Evolutionary conservation across 2,329 filamentous ascomycete species (phyloP).

Genomic region (Paecilomyces fulvus): DNA sequence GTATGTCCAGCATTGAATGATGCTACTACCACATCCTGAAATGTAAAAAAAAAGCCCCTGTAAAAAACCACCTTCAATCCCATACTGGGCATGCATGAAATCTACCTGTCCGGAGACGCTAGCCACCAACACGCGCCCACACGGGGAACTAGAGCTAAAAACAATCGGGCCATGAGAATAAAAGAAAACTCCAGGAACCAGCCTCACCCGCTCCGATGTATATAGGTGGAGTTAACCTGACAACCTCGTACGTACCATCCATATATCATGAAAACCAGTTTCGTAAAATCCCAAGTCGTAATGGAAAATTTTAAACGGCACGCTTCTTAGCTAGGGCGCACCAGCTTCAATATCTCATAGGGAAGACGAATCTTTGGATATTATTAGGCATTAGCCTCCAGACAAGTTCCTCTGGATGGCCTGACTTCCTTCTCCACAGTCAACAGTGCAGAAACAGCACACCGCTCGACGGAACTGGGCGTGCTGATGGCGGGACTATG

Average conservation of each 20-base stretch:
- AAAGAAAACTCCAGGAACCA: neutral
- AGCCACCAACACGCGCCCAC: neutral
- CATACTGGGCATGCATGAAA: neutral
- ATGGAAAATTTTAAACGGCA: neutral
- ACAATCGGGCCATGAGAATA: neutral
- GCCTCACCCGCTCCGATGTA: neutral
- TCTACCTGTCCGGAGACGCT: neutral
- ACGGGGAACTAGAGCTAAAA: neutral
- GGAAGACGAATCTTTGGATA: neutral
- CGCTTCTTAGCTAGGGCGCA: neutral
- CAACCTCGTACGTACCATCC: neutral
- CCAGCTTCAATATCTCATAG: neutral
- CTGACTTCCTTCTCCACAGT: slow-evolving; percentile 13
- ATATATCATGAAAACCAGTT: neutral
- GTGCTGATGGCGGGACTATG: slow-evolving; percentile 2
- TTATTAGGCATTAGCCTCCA: neutral
- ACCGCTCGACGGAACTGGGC: slow-evolving; percentile 11
- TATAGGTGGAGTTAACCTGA: neutral
- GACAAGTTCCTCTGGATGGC: slow-evolving; percentile 2
- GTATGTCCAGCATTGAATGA: neutral
- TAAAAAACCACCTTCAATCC: neutral
- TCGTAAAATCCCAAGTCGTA: neutral
- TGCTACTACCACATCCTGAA: neutral
- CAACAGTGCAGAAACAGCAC: slow-evolving; percentile 16
- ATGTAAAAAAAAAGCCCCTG: neutral